These are phyloP conservation scores for Teunomyces kruisii DNA, from an alignment of 805 yeast species.

Conservation along the genomic window DNA sequence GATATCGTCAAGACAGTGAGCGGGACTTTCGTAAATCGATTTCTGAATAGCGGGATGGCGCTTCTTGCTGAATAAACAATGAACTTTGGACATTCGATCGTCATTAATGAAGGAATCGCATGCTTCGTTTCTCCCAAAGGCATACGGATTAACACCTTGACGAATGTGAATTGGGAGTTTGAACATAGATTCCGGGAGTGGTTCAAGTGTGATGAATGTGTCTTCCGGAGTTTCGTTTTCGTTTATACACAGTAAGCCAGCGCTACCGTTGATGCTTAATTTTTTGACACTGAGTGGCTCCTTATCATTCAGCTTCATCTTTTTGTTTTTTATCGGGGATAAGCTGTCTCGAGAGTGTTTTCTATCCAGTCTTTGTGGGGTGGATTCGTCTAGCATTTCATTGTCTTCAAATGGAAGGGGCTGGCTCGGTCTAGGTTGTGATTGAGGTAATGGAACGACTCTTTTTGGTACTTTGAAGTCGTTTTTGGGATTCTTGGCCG, in stretches of 20 bases:
- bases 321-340: constrained; percentile 5
- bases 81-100: constrained; percentile 78
- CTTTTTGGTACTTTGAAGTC: constrained; percentile 46
- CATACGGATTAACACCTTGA: constrained; percentile 64
- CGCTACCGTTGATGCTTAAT: background rate
- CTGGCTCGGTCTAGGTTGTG: constrained; percentile 25
- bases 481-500: constrained; percentile 20
- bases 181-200: constrained; percentile 36
- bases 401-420: constrained; percentile 15
- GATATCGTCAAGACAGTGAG: constrained; percentile 68
- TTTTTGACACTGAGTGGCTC: background rate
- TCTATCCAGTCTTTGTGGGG: background rate
- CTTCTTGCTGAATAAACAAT: constrained; percentile 66
- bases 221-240: constrained; percentile 45
- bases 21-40: constrained; percentile 64
- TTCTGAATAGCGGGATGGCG: constrained; percentile 57
- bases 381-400: constrained; percentile 15
- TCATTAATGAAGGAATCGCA: constrained; percentile 66
- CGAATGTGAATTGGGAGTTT: constrained; percentile 55
- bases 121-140: constrained; percentile 70
- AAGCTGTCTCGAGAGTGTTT: constrained; percentile 3
- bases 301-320: constrained; percentile 7
- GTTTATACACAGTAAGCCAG: background rate
- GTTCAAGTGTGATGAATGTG: constrained; percentile 50
- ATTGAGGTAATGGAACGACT: constrained; percentile 43